phyloP scores from a whole-genome alignment of 176 grass and related monocot species.

The Bonia amplexicaulis region DNA sequence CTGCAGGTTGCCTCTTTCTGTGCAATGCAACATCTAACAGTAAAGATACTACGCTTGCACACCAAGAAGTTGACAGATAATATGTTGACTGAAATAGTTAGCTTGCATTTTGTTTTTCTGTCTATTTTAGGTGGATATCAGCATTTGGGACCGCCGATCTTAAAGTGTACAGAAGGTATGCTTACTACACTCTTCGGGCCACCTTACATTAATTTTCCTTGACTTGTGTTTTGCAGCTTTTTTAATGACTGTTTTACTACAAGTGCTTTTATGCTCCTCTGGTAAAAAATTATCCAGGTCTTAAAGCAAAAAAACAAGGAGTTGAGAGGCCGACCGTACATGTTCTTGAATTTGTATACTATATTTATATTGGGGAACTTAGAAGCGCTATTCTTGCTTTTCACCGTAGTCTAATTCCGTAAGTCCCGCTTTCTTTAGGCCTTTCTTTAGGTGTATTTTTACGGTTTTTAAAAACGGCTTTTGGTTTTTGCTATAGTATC shows the following conservation, averaged over 20 bases:
- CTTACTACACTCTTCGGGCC: background rate
- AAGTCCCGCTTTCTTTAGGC: background rate
- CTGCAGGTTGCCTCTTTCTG: conserved; percentile 10
- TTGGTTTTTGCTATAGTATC: no score
- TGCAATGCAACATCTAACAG: background rate
- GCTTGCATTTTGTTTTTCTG: background rate
- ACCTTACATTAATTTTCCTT: background rate
- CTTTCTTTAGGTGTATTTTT: no score
- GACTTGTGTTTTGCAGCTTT: background rate
- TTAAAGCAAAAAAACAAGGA: background rate
- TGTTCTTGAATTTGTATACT: background rate
- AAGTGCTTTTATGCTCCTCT: background rate
- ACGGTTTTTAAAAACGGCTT: no score
- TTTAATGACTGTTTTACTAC: background rate
- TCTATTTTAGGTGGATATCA: background rate
- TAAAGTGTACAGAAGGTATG: background rate
- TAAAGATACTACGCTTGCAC: background rate
- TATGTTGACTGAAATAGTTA: background rate
- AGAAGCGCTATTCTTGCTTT: background rate
- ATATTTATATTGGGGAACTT: background rate
- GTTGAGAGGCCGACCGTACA: no score
- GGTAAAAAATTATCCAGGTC: background rate
- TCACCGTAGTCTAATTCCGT: background rate
- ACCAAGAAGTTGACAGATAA: background rate
- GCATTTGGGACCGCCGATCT: background rate